Conservation (phyloP, 768 basidiomycete species). For the Pulveroboletus sp. region DNA sequence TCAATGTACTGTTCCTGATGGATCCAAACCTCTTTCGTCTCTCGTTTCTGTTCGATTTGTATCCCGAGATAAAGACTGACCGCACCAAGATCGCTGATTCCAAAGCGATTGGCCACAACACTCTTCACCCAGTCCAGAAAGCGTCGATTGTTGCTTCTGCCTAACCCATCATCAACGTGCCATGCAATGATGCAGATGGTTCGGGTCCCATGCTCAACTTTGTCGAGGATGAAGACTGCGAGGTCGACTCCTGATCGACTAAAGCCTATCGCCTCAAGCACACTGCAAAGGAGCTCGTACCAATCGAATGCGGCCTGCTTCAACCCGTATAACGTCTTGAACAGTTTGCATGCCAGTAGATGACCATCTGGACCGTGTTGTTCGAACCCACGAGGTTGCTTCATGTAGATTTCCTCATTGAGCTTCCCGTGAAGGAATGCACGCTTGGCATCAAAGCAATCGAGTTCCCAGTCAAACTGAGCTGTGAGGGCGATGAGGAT, state of each 20-base stretch:
- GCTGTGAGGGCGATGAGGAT: background rate
- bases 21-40: background rate
- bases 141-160: background rate
- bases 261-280: background rate
- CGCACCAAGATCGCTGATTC: background rate
- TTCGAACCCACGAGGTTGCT: constrained; percentile 32
- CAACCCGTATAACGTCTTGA: constrained; percentile 1
- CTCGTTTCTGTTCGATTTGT: background rate
- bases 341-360: background rate
- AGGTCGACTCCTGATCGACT: background rate
- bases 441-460: constrained; percentile 1
- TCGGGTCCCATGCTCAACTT: accelerated
- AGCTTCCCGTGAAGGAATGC: constrained; percentile 4
- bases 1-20: background rate
- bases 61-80: background rate
- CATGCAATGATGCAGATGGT: constrained; percentile 12
- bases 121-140: constrained; percentile 8
- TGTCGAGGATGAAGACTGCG: background rate
- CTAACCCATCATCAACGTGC: constrained; percentile 7
- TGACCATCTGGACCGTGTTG: constrained; percentile 1
- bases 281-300: constrained; percentile 17
- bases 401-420: constrained; percentile 32
- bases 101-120: background rate
- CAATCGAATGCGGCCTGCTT: constrained; percentile 1
- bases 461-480: background rate